Base-by-base conservation (phyloP, 495 filamentous ascomycete species). In the Copromyces sp. region DNA sequence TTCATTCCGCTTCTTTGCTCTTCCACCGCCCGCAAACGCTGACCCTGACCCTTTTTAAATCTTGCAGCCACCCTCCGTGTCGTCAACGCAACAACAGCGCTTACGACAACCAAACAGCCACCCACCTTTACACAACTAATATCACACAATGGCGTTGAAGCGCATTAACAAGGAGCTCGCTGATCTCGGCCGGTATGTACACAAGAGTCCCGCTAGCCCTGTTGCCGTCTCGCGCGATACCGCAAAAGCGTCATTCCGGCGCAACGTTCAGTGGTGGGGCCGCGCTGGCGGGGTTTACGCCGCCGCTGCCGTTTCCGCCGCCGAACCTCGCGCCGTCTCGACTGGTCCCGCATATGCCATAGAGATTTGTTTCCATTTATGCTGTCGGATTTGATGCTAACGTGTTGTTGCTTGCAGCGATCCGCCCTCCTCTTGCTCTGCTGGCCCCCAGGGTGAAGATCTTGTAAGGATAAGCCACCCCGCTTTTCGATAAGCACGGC, bases 81-180 rank as follows among this genome's bases (percentile, higher is more conserved):
- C 70, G 69, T 74, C 72, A 40, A 68, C 68, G 44, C 44, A 74
- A 68, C 29, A 72, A 69, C 37, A 69, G 73, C 40, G 16, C 29
- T 41, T 47, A 35, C 41, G 42, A 70, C 53, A 32, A 59, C 71
- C 70, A 37, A 37, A 78, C 59, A 72, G 69, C 61, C 69, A 73
- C 71, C 72, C 72, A 77, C 75, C 53, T 61, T 61, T 61, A 81
- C 76, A 84, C 74, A 82, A 77, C 78, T 79, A 80, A 78, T 75
- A 53, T 68, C 41, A 79, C 83, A 83, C 78, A 78, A 99, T 99
- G 95, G 95, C 95, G 86, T 91, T 99, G 81, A 99, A 99, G 93
- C 89, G 95, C 83, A 99, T 99, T 87, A 98, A 97, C 90, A 99
- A 98, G 91, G 95, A 99, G 89, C 92, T 99, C 85, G 93, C 94